These are phyloP conservation scores for Rhizopus microsporus DNA, from an alignment of 371 early-diverging fungal genomes.

Conservation along the genomic window DNA sequence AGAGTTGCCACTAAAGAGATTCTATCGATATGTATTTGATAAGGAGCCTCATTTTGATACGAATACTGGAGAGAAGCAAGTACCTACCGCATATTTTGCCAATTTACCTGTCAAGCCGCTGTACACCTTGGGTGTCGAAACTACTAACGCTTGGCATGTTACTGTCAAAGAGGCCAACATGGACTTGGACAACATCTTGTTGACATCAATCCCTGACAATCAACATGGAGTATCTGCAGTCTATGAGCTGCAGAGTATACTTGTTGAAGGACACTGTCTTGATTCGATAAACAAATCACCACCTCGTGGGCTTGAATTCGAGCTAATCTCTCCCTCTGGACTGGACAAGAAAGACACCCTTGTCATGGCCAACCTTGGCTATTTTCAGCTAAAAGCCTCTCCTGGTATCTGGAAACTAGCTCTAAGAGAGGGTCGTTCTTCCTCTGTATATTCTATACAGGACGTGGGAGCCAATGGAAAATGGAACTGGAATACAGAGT, in stretches of 20 bases:
- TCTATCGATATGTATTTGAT: constrained; percentile 87
- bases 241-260: constrained; percentile 80
- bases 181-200: constrained; percentile 90
- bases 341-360: constrained; percentile 80
- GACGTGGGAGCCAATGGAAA: constrained; percentile 61
- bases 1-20: constrained; percentile 78
- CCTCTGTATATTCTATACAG: constrained; percentile 74
- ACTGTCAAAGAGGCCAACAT: constrained; percentile 76
- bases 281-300: constrained; percentile 67
- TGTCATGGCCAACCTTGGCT: constrained; percentile 96
- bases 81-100: constrained; percentile 67
- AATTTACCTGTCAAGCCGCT: constrained; percentile 78
- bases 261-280: constrained; percentile 88
- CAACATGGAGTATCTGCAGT: constrained; percentile 66
- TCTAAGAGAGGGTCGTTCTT: constrained; percentile 81
- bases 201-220: constrained; percentile 50
- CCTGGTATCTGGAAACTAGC: constrained; percentile 87
- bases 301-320: constrained; percentile 89
- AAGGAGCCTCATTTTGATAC: constrained; percentile 64
- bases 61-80: constrained; percentile 28
- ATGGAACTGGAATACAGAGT: constrained; percentile 35
- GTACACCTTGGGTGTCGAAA: constrained; percentile 86
- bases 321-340: constrained; percentile 50
- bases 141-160: constrained; percentile 86
- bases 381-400: constrained; percentile 89